Evolutionary conservation across 768 basidiomycete species (phyloP).

Genomic region (Xerocomus brunneocitrinus): DNA sequence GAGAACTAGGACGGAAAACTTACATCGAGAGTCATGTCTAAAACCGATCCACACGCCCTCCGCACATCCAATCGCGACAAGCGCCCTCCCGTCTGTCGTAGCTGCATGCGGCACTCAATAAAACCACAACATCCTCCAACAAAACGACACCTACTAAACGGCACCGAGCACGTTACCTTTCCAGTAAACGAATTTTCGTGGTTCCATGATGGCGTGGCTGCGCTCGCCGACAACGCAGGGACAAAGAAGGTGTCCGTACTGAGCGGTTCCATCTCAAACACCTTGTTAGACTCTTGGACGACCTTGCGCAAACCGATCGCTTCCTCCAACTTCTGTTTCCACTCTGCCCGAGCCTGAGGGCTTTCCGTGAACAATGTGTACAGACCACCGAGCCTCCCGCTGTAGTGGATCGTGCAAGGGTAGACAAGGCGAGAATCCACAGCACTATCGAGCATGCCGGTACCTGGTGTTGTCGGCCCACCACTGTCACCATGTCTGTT

Average conservation of each 20-base stretch:
- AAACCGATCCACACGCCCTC: constrained; percentile 97
- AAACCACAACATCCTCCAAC: not conserved
- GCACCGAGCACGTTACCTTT: constrained; percentile 92
- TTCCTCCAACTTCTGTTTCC: constrained; percentile 87
- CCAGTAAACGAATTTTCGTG: constrained; percentile 71
- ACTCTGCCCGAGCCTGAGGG: constrained; percentile 67
- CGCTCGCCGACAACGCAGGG: constrained; percentile 53
- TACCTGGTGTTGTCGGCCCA: constrained; percentile 25
- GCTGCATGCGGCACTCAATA: constrained; percentile 38
- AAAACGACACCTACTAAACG: constrained; percentile 59
- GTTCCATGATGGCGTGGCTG: constrained; percentile 50
- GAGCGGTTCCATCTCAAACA: constrained; percentile 88
- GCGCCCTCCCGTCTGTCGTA: constrained; percentile 75
- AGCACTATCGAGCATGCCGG: constrained; percentile 35
- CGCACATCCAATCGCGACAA: constrained; percentile 91
- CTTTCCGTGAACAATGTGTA: constrained; percentile 88
- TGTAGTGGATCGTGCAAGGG: constrained; percentile 87
- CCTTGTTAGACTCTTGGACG: constrained; percentile 91
- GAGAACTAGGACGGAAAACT: not conserved
- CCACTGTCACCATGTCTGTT: constrained; percentile 31
- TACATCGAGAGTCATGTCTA: constrained; percentile 82
- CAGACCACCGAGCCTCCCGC: constrained; percentile 80
- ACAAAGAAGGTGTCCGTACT: constrained; percentile 86
- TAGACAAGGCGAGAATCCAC: constrained; percentile 74
- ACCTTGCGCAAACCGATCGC: constrained; percentile 80